Base-by-base conservation (phyloP, 176 grass and related monocot genomes). In the Zizania latifolia region DNA sequence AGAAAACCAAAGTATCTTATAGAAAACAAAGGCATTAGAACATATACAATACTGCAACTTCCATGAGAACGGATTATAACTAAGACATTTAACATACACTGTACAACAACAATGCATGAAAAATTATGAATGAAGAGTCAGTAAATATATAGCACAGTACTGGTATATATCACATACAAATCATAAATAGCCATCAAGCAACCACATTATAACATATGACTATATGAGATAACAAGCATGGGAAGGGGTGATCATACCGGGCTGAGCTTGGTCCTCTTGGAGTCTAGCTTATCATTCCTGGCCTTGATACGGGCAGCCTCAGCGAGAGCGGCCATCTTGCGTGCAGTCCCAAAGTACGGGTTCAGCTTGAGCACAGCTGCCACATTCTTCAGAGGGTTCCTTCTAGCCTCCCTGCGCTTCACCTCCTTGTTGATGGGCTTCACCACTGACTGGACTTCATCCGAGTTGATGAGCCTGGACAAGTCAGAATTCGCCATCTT, bases 401-500 rank as follows among this genome's bases (percentile, higher is more conserved):
- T 97, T 83, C 92, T 93, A 1, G 87, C 31, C 51, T 82, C 67
- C 62, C 81, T 80, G 48, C 86, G 86, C 83, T 89, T 97, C 4
- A 93, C 83, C 35, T 89, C 94, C 81, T 82, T 89, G 77, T 97
- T 93, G 53, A 93, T 86, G 6, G 88, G 94, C 74, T 77, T 90
- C 32, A 93, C 90, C 30, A 97, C 88, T 1, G 88, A 92, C 70
- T 97, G 94, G 26, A 97, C 90, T 70, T 97, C 94, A 0, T 97
- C 90, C 8, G 90, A 93, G 58, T 93, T 97, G 77, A 97, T 97
- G 60, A 97, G 81, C 81, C 88, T 89, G 14, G 83, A 80, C 10
- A 97, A 45, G 56, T 93, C 94, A 35, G 90, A 81, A 1, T 97
- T 93, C 10, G 80, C 29, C 90, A 97, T 97, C 77, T 93, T 93